Base-by-base conservation (phyloP, 768 basidiomycete species). In the Solioccasus polychromus region DNA sequence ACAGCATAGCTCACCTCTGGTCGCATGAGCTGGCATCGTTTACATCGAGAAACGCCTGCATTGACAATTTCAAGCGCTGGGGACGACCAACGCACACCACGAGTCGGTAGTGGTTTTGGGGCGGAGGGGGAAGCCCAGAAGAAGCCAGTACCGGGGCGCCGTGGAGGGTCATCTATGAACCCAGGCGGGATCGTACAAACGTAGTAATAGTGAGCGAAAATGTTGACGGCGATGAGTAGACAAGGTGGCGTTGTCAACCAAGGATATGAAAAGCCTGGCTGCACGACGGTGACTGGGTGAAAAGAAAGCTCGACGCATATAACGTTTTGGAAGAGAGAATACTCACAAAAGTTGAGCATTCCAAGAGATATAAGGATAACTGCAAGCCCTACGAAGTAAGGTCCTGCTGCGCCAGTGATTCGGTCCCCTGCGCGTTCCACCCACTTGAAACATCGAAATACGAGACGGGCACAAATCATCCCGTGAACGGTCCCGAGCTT, bases 321-420 rank as follows among this genome's bases (percentile, higher is more conserved):
- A 39, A 8, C 12, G n/a, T 34, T 28, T 14, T 11, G 12, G 26
- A 20, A 26, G 7, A 12, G 14, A 37, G 25, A 39, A 28, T 24
- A 79, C 86, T 68, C 60, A 94, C 92, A 91, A 63, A 95, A 98
- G 52, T 79, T 83, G 39, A 91, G 50, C 0, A 79, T 72, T 35
- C 92, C 93, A 1, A 73, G 57, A 10, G 73, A 67, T 14, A 93
- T 82, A 22, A 98, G 74, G 7, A 82, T 57, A 44, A 85, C 72
- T 4, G 92, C 94, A n/a, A 95, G 71, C 1, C 70, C 76, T 30
- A 98, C 80, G 62, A 98, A 98, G 58, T 86, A 80, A 0, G 93
- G 95, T 0, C 95, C 95, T 24, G 90, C 93, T 42, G 88, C 86
- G 42, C 93, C 92, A 0, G 92, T 96, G 30, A 95, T 57, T 53